Evolutionary conservation across 2,329 filamentous ascomycete species (phyloP), one percentile per base, ranked within the genome.

Genomic region (Fusarium longipes): DNA sequence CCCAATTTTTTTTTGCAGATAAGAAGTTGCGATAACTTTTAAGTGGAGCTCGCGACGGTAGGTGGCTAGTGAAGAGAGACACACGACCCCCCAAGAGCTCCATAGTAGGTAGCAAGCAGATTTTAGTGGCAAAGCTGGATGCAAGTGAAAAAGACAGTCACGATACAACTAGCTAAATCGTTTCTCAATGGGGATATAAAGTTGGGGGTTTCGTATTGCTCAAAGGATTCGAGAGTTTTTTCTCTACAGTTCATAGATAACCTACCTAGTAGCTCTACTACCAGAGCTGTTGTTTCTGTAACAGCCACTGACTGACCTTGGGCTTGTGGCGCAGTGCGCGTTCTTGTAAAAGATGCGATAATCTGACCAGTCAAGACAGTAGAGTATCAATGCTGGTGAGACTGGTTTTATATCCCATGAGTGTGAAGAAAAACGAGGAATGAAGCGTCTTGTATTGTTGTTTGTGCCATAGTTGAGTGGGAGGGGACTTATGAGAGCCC

Each of bases 1-100:
- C 51, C 49, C 33, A 27, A 48, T 48, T 69, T 67, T 70, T 62
- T 64, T 53, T 54, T 48, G 47, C 42, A 55, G 29, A 47, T 36
- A 29, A 54, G 33, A 49, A 50, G 42, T 52, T 55, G 24, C 52
- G 62, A 67, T 67, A 67, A 67, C 27, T 33, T 42, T 40, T 29
- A 51, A 51, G 61, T 55, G 65, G 65, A 39, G 44, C 65, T 32
- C 17, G 33, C 51, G 59, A 29, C 32, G n/a, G 27, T n/a, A n/a
- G n/a, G n/a, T 40, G 64, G 55, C 53, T 65, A 30, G 35, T 42
- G 25, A n/a, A 39, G 17, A 33, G 24, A 36, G 15, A n/a, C n/a
- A 22, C 30, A 33, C 11, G 20, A 36, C n/a, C 18, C 11, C n/a
- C 24, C 5, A 42, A 9, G 14, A 14, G 9, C 10, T 12, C 29